A percentile compares a stretch with the other conserved stretches of the same genome.
Evolutionary conservation across 2,329 filamentous ascomycete genomes (phyloP).

Genomic region (Claviceps digitariae): DNA sequence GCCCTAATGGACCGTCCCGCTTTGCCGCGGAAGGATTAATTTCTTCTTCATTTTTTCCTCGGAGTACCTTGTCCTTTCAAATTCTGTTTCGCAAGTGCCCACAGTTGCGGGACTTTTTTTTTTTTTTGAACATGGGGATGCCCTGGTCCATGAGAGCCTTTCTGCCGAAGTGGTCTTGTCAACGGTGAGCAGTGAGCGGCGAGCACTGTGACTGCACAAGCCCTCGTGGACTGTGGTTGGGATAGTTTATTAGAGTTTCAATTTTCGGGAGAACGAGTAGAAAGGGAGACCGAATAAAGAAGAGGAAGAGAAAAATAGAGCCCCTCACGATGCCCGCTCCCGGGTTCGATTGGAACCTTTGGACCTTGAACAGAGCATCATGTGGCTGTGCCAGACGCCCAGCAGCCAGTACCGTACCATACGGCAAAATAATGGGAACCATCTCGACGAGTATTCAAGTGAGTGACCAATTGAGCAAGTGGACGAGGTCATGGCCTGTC

Average conservation of each 20-base stretch:
- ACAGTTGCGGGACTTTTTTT: not conserved
- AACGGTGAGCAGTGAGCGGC: no score
- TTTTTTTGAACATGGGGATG: not conserved
- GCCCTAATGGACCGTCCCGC: no score
- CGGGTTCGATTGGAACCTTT: not conserved
- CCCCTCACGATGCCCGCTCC: not conserved
- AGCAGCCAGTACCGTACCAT: not conserved
- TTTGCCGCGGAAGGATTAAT: no score
- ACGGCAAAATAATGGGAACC: not conserved
- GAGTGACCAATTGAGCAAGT: not conserved
- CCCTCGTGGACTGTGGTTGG: not conserved
- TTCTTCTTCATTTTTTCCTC: no score
- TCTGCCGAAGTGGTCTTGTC: not conserved
- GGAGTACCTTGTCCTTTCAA: no score
- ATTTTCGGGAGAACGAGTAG: not conserved
- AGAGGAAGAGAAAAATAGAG: not conserved
- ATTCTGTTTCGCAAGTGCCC: not conserved
- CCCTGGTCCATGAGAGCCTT: not conserved
- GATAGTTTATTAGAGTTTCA: not conserved
- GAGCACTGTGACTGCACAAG: not conserved
- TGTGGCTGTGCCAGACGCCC: not conserved
- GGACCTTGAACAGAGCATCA: not conserved
- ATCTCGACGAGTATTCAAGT: not conserved
- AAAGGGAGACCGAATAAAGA: not conserved
- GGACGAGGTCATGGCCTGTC: not conserved